Base-by-base conservation (phyloP, 2,329 filamentous ascomycete genomes). In the Aspergillus ochraceus region DNA sequence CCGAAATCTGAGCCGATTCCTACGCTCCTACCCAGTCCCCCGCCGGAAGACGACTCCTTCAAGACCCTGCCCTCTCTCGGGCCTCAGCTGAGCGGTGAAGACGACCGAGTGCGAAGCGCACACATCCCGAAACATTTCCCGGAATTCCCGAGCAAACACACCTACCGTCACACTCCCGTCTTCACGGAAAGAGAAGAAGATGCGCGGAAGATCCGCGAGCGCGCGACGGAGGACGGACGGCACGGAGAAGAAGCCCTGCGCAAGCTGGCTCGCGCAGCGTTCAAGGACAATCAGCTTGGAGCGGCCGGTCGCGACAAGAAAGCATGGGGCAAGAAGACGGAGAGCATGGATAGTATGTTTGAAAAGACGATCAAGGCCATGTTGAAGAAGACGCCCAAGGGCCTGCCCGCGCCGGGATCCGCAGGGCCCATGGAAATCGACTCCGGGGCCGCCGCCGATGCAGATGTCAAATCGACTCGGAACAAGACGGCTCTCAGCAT, bases 191-290 rank as follows among this genome's bases (percentile, higher is more conserved):
- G 86, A 60, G 85, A 88, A 63, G 82, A 78, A 36, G 86, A 89
- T 64, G 81, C 85, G 2, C 78, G 85, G 42, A 82, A 80, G 63
- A 84, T 88, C 51, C 76, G 86, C 42, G 87, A 89, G 68, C 80
- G 82, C 59, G 86, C 86, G 4, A 88, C 86, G 3, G 82, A 88
- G 67, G 87, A 90, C 69, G 86, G 86, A 14, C 81, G 88, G 50
- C 73, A 87, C 60, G 87, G 86, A 8, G 87, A 89, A 70, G 84
- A 88, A 67, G 86, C 86, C 20, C 72, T 90, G 63, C 78, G 87
- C 52, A 88, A 86, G 67, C 76, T 90, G 69, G 80, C 82, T 4
- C 83, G 83, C 26, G 81, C 81, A 1, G 77, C 76, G 12, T 76
- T 73, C 58, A 74, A 79, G 60, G 70, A 79, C 53, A 76, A 76